phyloP scores from a whole-genome alignment of 345 rosid genomes.

The Angophora floribunda region DNA sequence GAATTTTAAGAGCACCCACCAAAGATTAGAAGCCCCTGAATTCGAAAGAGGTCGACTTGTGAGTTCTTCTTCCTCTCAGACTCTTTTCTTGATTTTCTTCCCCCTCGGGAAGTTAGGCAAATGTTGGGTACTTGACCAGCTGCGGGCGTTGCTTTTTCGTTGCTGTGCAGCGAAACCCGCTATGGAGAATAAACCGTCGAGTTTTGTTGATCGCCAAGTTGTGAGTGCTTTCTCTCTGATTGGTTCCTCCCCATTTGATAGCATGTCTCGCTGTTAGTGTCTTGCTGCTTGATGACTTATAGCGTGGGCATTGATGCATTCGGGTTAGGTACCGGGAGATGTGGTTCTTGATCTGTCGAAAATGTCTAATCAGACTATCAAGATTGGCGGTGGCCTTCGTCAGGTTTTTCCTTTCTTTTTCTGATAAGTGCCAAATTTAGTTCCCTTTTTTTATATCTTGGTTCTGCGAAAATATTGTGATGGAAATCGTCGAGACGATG shows the following conservation, averaged over 20 bases:
- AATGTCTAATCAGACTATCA: constrained; percentile 70
- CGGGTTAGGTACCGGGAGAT: constrained; percentile 72
- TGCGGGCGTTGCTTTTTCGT: neutral
- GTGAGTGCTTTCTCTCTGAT: constrained; percentile 16
- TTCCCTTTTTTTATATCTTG: neutral
- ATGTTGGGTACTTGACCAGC: neutral
- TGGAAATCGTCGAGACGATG: neutral
- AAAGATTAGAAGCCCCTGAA: neutral
- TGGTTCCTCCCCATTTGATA: neutral
- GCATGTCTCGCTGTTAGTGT: neutral
- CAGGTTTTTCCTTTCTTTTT: constrained; percentile 33
- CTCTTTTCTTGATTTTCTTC: neutral
- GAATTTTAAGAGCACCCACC: neutral
- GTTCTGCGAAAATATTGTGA: neutral
- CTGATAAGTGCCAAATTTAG: neutral
- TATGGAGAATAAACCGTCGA: constrained; percentile 31
- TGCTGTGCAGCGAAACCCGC: neutral
- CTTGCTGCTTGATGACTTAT: neutral
- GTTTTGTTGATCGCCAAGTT: constrained; percentile 40
- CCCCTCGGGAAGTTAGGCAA: neutral
- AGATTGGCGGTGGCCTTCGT: constrained; percentile 85
- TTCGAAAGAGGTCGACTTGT: neutral
- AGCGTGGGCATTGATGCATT: neutral
- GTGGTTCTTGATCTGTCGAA: constrained; percentile 64
- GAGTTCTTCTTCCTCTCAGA: neutral